These are phyloP conservation scores for Parathielavia appendiculata DNA, from an alignment of 495 filamentous ascomycete genomes.

Conservation along the genomic window DNA sequence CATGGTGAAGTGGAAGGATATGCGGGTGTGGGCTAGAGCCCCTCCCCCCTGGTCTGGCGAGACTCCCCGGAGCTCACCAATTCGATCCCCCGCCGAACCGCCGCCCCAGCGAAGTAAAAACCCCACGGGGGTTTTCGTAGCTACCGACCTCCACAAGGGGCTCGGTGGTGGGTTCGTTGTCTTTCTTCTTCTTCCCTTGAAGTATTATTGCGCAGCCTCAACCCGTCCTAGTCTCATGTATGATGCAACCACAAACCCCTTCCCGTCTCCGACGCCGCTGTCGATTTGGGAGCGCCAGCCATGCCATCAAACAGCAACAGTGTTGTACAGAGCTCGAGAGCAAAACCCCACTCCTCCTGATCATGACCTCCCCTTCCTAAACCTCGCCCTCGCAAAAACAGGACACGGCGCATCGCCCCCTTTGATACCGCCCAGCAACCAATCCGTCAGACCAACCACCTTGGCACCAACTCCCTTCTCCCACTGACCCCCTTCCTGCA, in stretches of 20 bases:
- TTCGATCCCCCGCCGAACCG: too few relatives aligned
- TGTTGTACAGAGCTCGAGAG: slow-evolving; percentile 1
- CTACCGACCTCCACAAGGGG: too few relatives aligned
- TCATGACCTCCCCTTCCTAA: slow-evolving; percentile 18
- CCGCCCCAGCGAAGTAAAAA: too few relatives aligned
- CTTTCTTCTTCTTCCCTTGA: too few relatives aligned
- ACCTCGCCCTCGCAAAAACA: slow-evolving; percentile 25
- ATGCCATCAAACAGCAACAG: not conserved
- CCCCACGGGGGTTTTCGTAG: too few relatives aligned
- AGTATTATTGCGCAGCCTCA: too few relatives aligned
- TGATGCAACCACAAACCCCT: not conserved
- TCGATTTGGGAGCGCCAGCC: not conserved
- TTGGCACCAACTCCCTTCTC: slow-evolving; percentile 54
- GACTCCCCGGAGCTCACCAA: too few relatives aligned
- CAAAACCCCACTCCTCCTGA: not conserved
- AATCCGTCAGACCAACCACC: slow-evolving; percentile 83
- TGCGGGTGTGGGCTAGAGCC: too few relatives aligned
- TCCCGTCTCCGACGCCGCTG: not conserved
- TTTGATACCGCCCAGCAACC: slow-evolving; percentile 66
- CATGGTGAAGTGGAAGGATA: too few relatives aligned
- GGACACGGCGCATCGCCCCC: slow-evolving; percentile 33
- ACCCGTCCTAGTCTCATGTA: not conserved
- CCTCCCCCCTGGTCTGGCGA: too few relatives aligned
- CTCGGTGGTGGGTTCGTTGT: too few relatives aligned
- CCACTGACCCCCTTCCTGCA: slow-evolving; percentile 69